phyloP scores from a whole-genome alignment of 2,329 filamentous ascomycete species.

The Thelonectria olida region DNA sequence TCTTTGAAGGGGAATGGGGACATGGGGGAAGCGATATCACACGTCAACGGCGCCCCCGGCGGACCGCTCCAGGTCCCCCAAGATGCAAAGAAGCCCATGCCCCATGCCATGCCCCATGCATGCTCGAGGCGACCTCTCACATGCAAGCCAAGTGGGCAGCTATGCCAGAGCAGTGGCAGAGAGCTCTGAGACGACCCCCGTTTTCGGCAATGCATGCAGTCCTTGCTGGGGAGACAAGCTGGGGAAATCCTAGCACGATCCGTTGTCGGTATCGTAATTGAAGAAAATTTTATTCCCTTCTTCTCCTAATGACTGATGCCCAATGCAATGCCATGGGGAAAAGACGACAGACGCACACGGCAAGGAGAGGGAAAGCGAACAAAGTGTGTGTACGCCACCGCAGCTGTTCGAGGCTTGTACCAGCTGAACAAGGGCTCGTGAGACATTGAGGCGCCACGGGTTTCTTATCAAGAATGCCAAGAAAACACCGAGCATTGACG shows the following conservation, averaged over 20 bases:
- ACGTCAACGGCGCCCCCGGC: conserved; percentile 33
- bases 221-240: not conserved
- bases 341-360: not conserved
- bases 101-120: not conserved
- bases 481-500: conserved; percentile 8
- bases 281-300: not conserved
- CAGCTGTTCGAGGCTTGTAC: not conserved
- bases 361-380: not conserved
- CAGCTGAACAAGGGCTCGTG: conserved; percentile 5
- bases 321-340: not conserved
- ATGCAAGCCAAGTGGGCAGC: not conserved
- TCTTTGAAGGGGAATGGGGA: not conserved
- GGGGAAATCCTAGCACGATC: not conserved
- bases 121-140: not conserved
- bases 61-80: not conserved
- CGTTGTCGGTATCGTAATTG: not conserved
- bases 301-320: not conserved
- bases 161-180: not conserved
- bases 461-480: conserved; percentile 12
- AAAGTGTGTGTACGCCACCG: not conserved
- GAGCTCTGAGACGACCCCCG: conserved; percentile 8
- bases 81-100: not conserved
- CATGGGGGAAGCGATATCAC: conserved; percentile 26
- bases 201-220: conserved; percentile 19
- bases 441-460: not conserved